phyloP scores from a whole-genome alignment of 2,329 filamentous ascomycete species.

The Chaetomiaceae sp. region DNA sequence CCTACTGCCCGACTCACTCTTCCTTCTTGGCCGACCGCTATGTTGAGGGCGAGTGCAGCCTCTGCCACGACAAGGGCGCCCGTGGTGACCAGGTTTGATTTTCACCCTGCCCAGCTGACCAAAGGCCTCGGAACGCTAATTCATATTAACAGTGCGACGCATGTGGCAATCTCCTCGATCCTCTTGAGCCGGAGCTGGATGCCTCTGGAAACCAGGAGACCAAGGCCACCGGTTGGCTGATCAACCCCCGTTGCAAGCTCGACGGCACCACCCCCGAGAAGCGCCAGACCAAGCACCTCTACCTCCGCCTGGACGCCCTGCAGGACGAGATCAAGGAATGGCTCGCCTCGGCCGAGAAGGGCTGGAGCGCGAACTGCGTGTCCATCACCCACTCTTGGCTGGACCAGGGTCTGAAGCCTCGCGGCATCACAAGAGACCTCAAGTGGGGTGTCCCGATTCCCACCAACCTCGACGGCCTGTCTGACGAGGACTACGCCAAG shows the following conservation, averaged over 20 bases:
- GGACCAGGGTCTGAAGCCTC: slow-evolving; percentile 74
- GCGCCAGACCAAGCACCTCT: slow-evolving; percentile 83
- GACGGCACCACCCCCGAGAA: slow-evolving; percentile 77
- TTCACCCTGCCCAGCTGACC: background rate
- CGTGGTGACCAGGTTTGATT: slow-evolving; percentile 49
- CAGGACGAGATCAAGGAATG: slow-evolving; percentile 73
- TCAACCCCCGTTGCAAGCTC: slow-evolving; percentile 68
- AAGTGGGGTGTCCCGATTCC: slow-evolving; percentile 72
- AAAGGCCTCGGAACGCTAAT: background rate
- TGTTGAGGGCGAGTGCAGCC: slow-evolving; percentile 73
- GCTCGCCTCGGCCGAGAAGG: slow-evolving; percentile 66
- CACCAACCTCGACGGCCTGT: slow-evolving; percentile 43
- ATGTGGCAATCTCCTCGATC: slow-evolving; percentile 67
- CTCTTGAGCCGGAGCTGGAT: slow-evolving; percentile 53
- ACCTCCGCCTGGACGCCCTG: slow-evolving; percentile 79
- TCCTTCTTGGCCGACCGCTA: slow-evolving; percentile 82
- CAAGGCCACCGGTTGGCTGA: slow-evolving; percentile 24
- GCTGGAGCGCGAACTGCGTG: slow-evolving; percentile 72
- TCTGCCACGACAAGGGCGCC: slow-evolving; percentile 67
- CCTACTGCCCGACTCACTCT: slow-evolving; percentile 76
- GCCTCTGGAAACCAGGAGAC: slow-evolving; percentile 21
- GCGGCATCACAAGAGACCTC: slow-evolving; percentile 87
- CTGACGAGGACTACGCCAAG: slow-evolving; percentile 49
- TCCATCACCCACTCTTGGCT: slow-evolving; percentile 78
- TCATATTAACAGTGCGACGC: slow-evolving; percentile 36